Evolutionary conservation across 2,329 filamentous ascomycete genomes (phyloP).

Genomic region (Meredithiella fracta): DNA sequence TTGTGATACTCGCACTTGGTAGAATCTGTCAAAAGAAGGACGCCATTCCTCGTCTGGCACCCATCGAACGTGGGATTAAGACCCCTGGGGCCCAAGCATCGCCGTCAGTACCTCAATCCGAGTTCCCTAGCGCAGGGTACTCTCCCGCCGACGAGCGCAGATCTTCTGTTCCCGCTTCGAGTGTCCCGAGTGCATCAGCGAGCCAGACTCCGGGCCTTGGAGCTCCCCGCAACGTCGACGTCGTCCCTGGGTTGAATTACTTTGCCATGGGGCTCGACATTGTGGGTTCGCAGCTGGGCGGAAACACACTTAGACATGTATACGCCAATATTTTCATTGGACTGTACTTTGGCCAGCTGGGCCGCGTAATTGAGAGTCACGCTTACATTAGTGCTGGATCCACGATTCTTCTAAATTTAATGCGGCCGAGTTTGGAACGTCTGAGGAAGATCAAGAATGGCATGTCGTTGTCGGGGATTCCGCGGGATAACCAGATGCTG

Average conservation of each 20-base stretch:
- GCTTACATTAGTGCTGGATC: constrained; percentile 41
- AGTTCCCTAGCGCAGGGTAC: constrained; percentile 18
- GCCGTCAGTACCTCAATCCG: background rate
- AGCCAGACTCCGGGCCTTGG: background rate
- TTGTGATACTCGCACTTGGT: constrained; percentile 71
- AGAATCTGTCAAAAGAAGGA: constrained; percentile 52
- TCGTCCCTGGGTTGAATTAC: constrained; percentile 78
- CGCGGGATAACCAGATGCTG: constrained; percentile 45
- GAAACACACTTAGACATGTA: constrained; percentile 65
- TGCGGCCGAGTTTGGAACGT: constrained; percentile 48
- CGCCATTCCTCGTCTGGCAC: constrained; percentile 31
- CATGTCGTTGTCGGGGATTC: constrained; percentile 21
- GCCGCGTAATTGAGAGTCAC: constrained; percentile 71
- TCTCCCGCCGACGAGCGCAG: constrained; percentile 21
- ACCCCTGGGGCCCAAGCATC: constrained; percentile 20
- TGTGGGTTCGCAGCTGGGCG: constrained; percentile 62
- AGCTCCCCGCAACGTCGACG: constrained; percentile 49
- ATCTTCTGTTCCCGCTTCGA: background rate
- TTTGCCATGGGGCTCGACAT: constrained; percentile 79
- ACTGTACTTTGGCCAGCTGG: constrained; percentile 77
- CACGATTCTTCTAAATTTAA: constrained; percentile 49
- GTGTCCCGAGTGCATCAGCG: background rate
- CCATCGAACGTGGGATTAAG: constrained; percentile 19
- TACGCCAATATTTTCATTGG: constrained; percentile 74
- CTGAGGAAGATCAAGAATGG: constrained; percentile 27